phyloP scores from a whole-genome alignment of 371 early-diverging fungal species.

The Circinella minor region DNA sequence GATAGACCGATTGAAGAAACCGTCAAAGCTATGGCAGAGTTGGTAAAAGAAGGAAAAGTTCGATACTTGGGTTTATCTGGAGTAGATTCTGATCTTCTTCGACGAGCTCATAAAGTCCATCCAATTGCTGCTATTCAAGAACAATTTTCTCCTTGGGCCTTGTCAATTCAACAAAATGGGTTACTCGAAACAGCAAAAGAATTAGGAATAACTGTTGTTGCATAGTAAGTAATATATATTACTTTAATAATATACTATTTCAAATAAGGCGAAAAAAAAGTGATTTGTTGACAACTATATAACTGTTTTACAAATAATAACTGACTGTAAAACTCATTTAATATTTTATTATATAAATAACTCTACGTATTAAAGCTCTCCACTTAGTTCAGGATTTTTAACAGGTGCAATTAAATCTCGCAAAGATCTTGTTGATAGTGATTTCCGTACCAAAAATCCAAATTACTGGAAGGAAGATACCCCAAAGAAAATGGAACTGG shows the following conservation, averaged over 20 bases:
- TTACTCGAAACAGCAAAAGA: constrained; percentile 58
- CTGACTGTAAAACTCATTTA: too few relatives aligned
- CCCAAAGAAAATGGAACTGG: constrained; percentile 57
- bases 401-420: constrained; percentile 50
- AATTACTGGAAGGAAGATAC: constrained; percentile 57
- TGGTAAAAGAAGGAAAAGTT: constrained; percentile 66
- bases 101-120: constrained; percentile 67
- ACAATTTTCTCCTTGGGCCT: constrained; percentile 57
- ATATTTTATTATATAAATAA: too few relatives aligned
- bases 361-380: constrained; percentile 23
- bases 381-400: constrained; percentile 66
- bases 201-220: constrained; percentile 61
- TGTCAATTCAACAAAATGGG: constrained; percentile 59
- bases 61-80: constrained; percentile 66
- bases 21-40: constrained; percentile 63
- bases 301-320: too few relatives aligned
- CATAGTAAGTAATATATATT: constrained; percentile 35
- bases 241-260: neutral
- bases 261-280: neutral
- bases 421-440: constrained; percentile 49
- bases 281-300: neutral
- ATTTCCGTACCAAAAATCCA: constrained; percentile 52
- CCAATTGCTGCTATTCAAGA: constrained; percentile 67
- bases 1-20: constrained; percentile 59
- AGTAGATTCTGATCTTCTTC: constrained; percentile 53